Evolutionary conservation across 169 alveolate genomes (phyloP).

Genomic region (Blepharisma undulans): DNA sequence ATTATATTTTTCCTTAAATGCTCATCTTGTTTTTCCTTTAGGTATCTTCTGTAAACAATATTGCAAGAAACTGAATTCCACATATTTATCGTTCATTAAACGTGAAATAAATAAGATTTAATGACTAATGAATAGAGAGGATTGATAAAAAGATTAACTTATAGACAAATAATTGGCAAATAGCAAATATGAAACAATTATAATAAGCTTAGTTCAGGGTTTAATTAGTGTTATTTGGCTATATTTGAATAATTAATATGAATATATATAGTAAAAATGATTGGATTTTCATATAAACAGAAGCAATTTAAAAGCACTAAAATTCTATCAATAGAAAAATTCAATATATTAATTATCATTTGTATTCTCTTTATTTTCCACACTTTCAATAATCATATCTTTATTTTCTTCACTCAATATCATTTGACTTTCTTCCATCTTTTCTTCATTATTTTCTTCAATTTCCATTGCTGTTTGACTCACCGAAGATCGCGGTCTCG

Average conservation of each 20-base stretch:
- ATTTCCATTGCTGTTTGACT: neutral
- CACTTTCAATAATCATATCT: neutral
- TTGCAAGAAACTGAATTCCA: slow-evolving; percentile 25
- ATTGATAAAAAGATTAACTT: neutral
- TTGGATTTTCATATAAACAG: no score
- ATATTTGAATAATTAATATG: no score
- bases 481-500: neutral
- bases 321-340: neutral
- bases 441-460: neutral
- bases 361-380: neutral
- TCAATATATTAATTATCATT: neutral
- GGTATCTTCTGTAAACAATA: neutral
- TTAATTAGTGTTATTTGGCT: neutral
- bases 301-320: no score
- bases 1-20: neutral
- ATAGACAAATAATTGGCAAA: neutral
- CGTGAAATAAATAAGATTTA: neutral
- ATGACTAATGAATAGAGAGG: neutral
- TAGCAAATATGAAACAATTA: neutral
- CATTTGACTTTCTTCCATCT: neutral
- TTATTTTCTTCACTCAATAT: neutral
- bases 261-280: no score
- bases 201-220: neutral
- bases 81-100: neutral
- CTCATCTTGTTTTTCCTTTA: slow-evolving; percentile 17